A percentile compares a stretch with the other conserved stretches of the same genome.
Evolutionary conservation across 1,284 basidiomycete genomes (phyloP).

Genomic region (Rhodotorula sp.): DNA sequence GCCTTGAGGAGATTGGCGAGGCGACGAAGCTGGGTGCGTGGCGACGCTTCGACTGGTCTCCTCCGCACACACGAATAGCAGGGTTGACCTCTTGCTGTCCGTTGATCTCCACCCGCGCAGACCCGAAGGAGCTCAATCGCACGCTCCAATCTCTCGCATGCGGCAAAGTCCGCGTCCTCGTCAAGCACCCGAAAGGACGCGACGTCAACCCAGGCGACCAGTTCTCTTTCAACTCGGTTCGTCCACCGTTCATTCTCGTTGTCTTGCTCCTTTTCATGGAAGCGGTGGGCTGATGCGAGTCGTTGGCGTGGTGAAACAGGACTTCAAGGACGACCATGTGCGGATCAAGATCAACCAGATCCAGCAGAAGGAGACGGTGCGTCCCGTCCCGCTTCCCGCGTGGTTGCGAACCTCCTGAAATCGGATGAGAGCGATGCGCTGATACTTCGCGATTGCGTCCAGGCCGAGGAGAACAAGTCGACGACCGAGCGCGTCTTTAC

Average conservation of each 20-base stretch:
- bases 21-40: constrained; percentile 72
- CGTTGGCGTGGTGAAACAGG: constrained; percentile 44
- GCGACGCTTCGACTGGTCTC: not conserved
- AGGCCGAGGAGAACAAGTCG: constrained; percentile 81
- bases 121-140: constrained; percentile 66
- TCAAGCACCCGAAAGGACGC: constrained; percentile 73
- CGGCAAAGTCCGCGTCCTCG: constrained; percentile 83
- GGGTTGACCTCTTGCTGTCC: not conserved
- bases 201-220: constrained; percentile 75
- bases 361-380: constrained; percentile 83
- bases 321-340: constrained; percentile 74
- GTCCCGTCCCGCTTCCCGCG: constrained; percentile 41
- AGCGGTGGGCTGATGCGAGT: too few relatives aligned
- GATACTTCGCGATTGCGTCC: not conserved
- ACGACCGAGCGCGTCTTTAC: constrained; percentile 81
- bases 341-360: constrained; percentile 95
- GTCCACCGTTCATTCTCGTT: not conserved
- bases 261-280: too few relatives aligned
- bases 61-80: not conserved
- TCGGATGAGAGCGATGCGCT: not conserved
- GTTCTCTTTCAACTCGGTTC: constrained; percentile 69
- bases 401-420: too few relatives aligned
- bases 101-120: constrained; percentile 54
- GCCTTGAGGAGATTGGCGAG: constrained; percentile 67
- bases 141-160: constrained; percentile 90